Percentiles rank a stretch among this genome's conserved stretches.
Evolutionary conservation across 2,329 filamentous ascomycete species (phyloP).

Genomic region (Xylariaceae sp.): DNA sequence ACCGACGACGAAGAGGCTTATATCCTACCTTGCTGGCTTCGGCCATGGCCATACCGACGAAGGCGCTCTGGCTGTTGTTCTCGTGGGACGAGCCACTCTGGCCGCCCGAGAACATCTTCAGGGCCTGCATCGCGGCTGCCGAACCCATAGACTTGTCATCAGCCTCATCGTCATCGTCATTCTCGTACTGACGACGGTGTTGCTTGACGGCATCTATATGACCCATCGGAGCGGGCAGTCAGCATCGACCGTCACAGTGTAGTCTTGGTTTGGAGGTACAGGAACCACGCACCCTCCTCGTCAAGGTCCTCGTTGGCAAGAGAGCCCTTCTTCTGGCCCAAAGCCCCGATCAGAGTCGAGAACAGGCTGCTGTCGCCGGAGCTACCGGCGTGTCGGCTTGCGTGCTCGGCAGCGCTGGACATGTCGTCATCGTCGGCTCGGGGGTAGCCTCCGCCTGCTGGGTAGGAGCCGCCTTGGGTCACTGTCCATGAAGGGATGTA

Average conservation of each 20-base stretch:
- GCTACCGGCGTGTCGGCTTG: conserved; percentile 40
- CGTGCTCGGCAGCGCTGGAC: conserved; percentile 43
- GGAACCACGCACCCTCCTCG: conserved; percentile 39
- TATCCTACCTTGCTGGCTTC: conserved; percentile 74
- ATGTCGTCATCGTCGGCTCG: conserved; percentile 44
- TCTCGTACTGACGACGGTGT: conserved; percentile 71
- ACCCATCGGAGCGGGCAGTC: no score
- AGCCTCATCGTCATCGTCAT: conserved; percentile 40
- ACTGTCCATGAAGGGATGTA: conserved; percentile 11
- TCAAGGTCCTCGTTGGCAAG: conserved; percentile 44
- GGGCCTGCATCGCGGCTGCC: conserved; percentile 75
- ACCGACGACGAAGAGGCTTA: no score
- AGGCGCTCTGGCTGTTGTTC: conserved; percentile 65
- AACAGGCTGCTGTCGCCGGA: conserved; percentile 47
- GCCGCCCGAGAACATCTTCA: conserved; percentile 71
- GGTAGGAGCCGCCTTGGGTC: conserved; percentile 28
- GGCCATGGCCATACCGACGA: conserved; percentile 81
- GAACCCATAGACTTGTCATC: conserved; percentile 56
- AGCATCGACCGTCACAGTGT: neutral
- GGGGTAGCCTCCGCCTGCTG: conserved; percentile 23
- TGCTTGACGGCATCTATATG: conserved; percentile 65
- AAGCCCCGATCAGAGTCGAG: conserved; percentile 40
- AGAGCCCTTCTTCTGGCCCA: conserved; percentile 46
- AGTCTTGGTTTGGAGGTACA: neutral
- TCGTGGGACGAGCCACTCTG: conserved; percentile 32